Percentiles rank a stretch among this genome's conserved stretches.
Conservation (phyloP, 129 eudicot genomes). For the Mikania micrantha region DNA sequence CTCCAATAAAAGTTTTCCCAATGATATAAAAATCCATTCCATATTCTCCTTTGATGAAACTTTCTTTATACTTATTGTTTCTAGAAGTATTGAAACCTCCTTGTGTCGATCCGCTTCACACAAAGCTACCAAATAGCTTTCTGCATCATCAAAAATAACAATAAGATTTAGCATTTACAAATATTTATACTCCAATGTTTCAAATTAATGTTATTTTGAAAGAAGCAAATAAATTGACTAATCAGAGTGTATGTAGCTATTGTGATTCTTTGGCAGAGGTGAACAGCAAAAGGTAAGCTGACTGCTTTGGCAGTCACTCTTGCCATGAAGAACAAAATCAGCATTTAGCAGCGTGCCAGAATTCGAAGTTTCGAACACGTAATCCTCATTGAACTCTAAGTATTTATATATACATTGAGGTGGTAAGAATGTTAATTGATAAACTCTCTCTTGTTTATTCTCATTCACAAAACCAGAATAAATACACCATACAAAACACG, state of each 20-base stretch:
- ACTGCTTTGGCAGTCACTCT: not conserved
- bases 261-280: not conserved
- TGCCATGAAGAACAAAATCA: not conserved
- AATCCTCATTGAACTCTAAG: not conserved
- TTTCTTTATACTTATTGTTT: conserved; percentile 53
- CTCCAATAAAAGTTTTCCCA: conserved; percentile 75
- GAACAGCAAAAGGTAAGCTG: not conserved
- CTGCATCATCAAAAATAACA: conserved; percentile 38
- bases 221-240: not conserved
- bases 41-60: conserved; percentile 45
- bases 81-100: conserved; percentile 55
- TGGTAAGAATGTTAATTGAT: no score
- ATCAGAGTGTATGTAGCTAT: not conserved
- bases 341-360: not conserved
- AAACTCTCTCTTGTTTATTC: no score
- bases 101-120: conserved; percentile 54
- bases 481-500: no score
- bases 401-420: conserved; percentile 6
- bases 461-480: no score
- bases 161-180: conserved; percentile 5
- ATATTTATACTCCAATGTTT: not conserved
- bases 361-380: not conserved
- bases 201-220: not conserved
- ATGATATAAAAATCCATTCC: conserved; percentile 44
- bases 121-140: conserved; percentile 61